Base-by-base conservation (phyloP, 495 filamentous ascomycete species). In the Penicillium desertorum region DNA sequence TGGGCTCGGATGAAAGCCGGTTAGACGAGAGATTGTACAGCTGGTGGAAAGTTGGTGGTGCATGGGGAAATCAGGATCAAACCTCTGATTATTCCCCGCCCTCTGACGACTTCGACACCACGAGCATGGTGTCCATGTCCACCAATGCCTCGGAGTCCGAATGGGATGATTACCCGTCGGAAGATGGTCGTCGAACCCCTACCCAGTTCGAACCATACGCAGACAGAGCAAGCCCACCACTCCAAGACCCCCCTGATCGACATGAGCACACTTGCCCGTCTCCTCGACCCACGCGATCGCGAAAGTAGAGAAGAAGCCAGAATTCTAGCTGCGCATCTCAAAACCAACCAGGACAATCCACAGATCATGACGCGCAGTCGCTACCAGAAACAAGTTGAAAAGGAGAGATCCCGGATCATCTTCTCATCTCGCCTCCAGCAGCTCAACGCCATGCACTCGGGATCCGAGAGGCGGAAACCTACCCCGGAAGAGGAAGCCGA, bases 241-340 rank as follows among this genome's bases (percentile, higher is more conserved):
- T 82, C 7, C 63, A 75, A 12, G 89, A 92, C 53, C 78, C 80
- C 80, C 5, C 76, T 83, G 12, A 73, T 92, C n/a, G 85, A 87
- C 49, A 75, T 87, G 37, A 65, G 75, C 25, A 84, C 86, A 49
- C 81, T 98, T 11, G 88, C 93, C 8, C 79, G 82, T n/a, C 84
- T 98, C 0, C 85, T 98, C 2, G 81, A 96, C 62, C 95, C 95
- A 0, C 83, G 84, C 46, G 88, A 83, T 41, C 78, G 83, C 0
- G 88, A 92, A 54, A 87, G 92, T 52, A 82, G 86, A 37, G 82
- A 89, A 36, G 89, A 96, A 69, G 94, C 95, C 3, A 82, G 83
- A 30, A 81, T 93, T 10, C 81, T 98, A 3, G 88, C 93, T 12
- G 88, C 89, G 2, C 93, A 93, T 68, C 81, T 98, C 12, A 73